Conservation (phyloP, 2,329 filamentous ascomycete genomes). For the Hortaea sp. region DNA sequence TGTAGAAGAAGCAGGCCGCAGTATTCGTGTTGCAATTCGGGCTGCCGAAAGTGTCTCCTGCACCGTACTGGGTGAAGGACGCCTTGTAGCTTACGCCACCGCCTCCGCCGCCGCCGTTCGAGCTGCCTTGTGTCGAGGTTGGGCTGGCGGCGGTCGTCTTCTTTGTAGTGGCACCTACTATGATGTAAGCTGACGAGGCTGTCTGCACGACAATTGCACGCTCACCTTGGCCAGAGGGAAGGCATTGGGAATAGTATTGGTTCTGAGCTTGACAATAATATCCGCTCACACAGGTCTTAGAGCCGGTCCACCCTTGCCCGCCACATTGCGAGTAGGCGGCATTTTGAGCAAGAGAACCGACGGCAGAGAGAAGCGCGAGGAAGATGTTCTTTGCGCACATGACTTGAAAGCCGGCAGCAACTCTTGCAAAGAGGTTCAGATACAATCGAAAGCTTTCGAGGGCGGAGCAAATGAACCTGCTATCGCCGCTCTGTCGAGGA, state of each 20-base stretch:
- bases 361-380: conserved; percentile 6
- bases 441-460: no score
- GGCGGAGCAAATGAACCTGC: no score
- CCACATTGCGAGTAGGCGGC: conserved; percentile 15
- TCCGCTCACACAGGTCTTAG: conserved; percentile 13
- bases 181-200: no score
- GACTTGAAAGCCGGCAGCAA: no score
- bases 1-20: conserved; percentile 29
- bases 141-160: neutral
- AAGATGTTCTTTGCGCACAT: conserved; percentile 5
- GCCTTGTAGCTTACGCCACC: conserved; percentile 11
- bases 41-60: conserved; percentile 19
- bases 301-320: conserved; percentile 12
- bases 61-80: conserved; percentile 27
- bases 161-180: no score
- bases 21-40: conserved; percentile 28
- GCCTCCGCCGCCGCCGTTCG: neutral
- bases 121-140: neutral
- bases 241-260: conserved; percentile 17
- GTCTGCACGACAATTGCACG: no score
- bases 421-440: no score
- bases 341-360: conserved; percentile 4
- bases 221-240: conserved; percentile 2
- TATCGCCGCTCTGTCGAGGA: no score
- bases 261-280: conserved; percentile 11